Conservation (phyloP, 805 yeast species). For the Ogataea allantospora region DNA sequence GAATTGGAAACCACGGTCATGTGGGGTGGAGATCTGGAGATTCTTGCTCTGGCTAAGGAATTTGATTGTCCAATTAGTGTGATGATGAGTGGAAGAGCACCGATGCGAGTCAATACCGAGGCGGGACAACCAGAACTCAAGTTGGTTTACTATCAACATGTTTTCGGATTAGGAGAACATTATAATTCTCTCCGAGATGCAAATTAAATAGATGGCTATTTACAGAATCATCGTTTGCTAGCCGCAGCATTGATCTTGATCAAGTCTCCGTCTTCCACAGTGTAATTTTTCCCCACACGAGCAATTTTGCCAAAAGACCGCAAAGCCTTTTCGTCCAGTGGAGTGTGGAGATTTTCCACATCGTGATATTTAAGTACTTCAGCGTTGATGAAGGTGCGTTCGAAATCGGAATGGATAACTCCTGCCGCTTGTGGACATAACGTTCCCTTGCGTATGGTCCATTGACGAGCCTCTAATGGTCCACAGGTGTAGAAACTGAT, state of each 20-base stretch:
- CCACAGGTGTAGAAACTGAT: slow-evolving; percentile 97
- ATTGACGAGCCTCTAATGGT: slow-evolving; percentile 93
- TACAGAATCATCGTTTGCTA: slow-evolving; percentile 18
- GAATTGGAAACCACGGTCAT: slow-evolving; percentile 74
- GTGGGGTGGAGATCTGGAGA: slow-evolving; percentile 97
- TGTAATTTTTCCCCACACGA: slow-evolving; percentile 93
- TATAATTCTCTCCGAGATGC: slow-evolving; percentile 66
- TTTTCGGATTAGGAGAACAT: slow-evolving; percentile 91
- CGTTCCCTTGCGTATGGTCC: slow-evolving; percentile 92
- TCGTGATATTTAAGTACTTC: slow-evolving; percentile 87
- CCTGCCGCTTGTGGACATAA: slow-evolving; percentile 99
- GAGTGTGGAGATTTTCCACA: slow-evolving; percentile 59
- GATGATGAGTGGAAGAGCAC: slow-evolving; percentile 72
- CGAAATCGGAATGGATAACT: slow-evolving; percentile 93
- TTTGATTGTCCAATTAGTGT: slow-evolving; percentile 74
- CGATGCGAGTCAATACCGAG: slow-evolving; percentile 59
- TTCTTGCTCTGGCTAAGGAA: slow-evolving; percentile 73
- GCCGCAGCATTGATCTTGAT: slow-evolving; percentile 90
- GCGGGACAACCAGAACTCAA: slow-evolving; percentile 55
- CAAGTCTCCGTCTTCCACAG: slow-evolving; percentile 93
- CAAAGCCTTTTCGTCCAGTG: slow-evolving; percentile 72
- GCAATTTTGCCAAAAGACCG: slow-evolving; percentile 85
- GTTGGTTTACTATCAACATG: slow-evolving; percentile 79
- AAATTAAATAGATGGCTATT: slow-evolving; percentile 1
- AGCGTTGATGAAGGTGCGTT: slow-evolving; percentile 92